phyloP scores from a whole-genome alignment of 441 rosid species.

The Pelargonium cotyledonis region DNA sequence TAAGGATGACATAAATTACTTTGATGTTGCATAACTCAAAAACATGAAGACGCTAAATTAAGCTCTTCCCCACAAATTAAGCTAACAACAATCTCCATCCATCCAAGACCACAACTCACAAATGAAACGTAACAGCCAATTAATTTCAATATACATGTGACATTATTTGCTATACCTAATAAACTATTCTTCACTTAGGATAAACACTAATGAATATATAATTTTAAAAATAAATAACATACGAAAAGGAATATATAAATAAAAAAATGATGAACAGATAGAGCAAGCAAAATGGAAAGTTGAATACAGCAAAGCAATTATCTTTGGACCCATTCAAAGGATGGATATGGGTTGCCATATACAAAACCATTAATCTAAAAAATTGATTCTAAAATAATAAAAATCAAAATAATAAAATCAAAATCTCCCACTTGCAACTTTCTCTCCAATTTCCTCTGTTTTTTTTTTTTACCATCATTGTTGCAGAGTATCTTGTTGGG shows the following conservation, averaged over 20 bases:
- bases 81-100: too few relatives aligned
- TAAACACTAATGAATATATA: neutral
- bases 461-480: neutral
- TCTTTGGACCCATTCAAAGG: conserved; percentile 17
- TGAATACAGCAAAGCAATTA: conserved; percentile 26
- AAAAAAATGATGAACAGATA: conserved; percentile 11
- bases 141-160: too few relatives aligned
- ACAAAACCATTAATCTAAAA: neutral
- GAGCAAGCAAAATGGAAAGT: conserved; percentile 16
- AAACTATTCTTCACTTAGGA: neutral
- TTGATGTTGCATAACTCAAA: too few relatives aligned
- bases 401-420: neutral
- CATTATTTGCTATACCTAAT: neutral
- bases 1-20: too few relatives aligned
- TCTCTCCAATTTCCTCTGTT: conserved; percentile 9
- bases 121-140: too few relatives aligned
- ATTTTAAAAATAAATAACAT: neutral
- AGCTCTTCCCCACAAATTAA: too few relatives aligned
- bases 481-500: neutral
- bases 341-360: neutral
- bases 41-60: too few relatives aligned
- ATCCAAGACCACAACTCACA: too few relatives aligned
- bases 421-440: neutral
- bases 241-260: conserved; percentile 23
- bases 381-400: neutral